phyloP scores from a whole-genome alignment of 1,139 yeast genomes.

The Suhomyces atakaporum region DNA sequence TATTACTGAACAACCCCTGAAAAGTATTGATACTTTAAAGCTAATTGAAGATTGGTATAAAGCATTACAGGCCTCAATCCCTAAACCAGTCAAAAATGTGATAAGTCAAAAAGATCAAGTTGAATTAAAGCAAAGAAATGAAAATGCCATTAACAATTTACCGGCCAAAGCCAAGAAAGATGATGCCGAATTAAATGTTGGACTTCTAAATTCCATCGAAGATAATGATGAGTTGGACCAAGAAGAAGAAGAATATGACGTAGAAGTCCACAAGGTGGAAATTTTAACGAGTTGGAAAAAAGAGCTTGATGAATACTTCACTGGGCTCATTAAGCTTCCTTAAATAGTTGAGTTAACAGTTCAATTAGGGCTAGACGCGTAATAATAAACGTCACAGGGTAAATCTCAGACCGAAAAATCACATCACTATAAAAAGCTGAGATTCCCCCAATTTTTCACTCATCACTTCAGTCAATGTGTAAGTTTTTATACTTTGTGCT shows the following conservation, averaged over 20 bases:
- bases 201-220: conserved; percentile 6
- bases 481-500: conserved; percentile 2
- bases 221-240: conserved; percentile 10
- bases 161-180: conserved; percentile 4
- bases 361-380: conserved; percentile 8
- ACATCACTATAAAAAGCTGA: conserved; percentile 1
- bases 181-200: conserved; percentile 2
- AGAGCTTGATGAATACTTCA: conserved; percentile 13
- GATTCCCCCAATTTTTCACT: not conserved
- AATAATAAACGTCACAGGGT: conserved; percentile 3
- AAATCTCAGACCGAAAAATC: conserved; percentile 2
- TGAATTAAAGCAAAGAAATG: conserved; percentile 37
- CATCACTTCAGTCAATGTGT: conserved; percentile 2
- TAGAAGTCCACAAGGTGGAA: conserved; percentile 13
- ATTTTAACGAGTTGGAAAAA: conserved; percentile 16
- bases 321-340: conserved; percentile 3
- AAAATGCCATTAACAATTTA: conserved; percentile 13
- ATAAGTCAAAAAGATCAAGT: conserved; percentile 46
- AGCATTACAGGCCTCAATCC: conserved; percentile 33
- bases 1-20: conserved; percentile 21
- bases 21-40: conserved; percentile 20
- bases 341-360: too few relatives aligned
- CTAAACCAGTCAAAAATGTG: conserved; percentile 27
- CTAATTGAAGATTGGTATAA: conserved; percentile 31
- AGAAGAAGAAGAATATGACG: conserved; percentile 13